phyloP scores from a whole-genome alignment of 2,329 filamentous ascomycete species.

The Talaromyces amestolkiae region DNA sequence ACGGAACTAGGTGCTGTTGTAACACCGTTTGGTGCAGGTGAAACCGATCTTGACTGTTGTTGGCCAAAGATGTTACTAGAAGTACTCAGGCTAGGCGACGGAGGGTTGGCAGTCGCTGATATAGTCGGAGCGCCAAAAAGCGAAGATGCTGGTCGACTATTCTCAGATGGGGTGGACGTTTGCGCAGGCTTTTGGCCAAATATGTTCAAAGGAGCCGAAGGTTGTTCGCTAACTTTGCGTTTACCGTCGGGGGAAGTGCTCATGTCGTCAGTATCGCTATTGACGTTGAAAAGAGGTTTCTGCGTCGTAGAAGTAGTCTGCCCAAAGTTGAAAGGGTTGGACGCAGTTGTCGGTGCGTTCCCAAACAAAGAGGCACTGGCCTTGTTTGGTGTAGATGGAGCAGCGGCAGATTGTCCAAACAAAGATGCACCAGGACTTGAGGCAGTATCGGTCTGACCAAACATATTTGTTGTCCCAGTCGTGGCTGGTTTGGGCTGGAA shows the following conservation, averaged over 20 bases:
- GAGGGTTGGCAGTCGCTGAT: constrained; percentile 1
- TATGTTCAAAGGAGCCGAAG: constrained; percentile 1
- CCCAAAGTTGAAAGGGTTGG: constrained; percentile 13
- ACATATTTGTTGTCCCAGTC: constrained; percentile 8
- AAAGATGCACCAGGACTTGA: constrained; percentile 15
- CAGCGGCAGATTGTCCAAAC: constrained; percentile 17
- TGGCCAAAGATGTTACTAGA: constrained; percentile 12
- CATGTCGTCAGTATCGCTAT: constrained; percentile 17
- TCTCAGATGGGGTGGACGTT: background rate
- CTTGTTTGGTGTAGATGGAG: constrained; percentile 14
- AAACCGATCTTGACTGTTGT: constrained; percentile 5
- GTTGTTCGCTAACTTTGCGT: constrained; percentile 12
- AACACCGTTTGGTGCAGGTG: constrained; percentile 9
- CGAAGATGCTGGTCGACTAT: background rate
- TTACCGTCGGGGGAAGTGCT: constrained; percentile 19
- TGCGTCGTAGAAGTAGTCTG: constrained; percentile 1
- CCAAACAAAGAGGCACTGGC: constrained; percentile 9
- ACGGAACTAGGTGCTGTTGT: constrained; percentile 10
- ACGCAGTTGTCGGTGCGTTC: background rate
- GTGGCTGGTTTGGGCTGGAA: constrained; percentile 8
- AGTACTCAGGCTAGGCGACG: background rate
- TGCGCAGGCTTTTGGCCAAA: constrained; percentile 11
- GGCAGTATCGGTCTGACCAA: constrained; percentile 4
- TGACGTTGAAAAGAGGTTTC: constrained; percentile 13
- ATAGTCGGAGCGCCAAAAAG: constrained; percentile 8